Evolutionary conservation across 1,284 basidiomycete species (phyloP).

Genomic region (Cystobasidium pallidum): DNA sequence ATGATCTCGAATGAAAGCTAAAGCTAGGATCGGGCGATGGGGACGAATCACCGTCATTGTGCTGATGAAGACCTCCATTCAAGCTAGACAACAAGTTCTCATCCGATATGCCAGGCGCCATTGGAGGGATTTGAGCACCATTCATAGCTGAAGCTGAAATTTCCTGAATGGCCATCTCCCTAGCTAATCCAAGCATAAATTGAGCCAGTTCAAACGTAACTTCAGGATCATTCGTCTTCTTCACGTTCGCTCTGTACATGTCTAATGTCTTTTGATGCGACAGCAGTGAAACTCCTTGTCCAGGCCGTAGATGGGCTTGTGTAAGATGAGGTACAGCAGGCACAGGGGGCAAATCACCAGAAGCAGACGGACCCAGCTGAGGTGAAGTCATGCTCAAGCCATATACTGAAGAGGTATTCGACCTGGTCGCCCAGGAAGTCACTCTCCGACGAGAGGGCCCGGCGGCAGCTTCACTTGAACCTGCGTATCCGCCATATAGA

Average conservation of each 20-base stretch:
- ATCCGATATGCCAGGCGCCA: slow-evolving; percentile 14
- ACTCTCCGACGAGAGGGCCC: slow-evolving; percentile 23
- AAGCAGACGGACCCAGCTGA: neutral
- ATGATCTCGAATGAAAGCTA: slow-evolving; percentile 40
- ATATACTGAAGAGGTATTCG: slow-evolving; percentile 35
- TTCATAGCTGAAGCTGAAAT: neutral
- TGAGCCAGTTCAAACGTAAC: slow-evolving; percentile 97
- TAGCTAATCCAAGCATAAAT: slow-evolving; percentile 89
- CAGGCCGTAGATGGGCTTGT: slow-evolving; percentile 91
- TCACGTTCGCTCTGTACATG: slow-evolving; percentile 94
- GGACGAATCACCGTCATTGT: slow-evolving; percentile 56
- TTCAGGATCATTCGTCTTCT: slow-evolving; percentile 97
- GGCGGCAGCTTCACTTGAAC: slow-evolving; percentile 12
- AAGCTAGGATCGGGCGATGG: slow-evolving; percentile 67
- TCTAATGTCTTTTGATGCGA: slow-evolving; percentile 94
- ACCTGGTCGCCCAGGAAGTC: slow-evolving; percentile 25
- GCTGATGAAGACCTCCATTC: neutral
- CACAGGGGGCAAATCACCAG: slow-evolving; percentile 7
- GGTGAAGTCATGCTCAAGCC: slow-evolving; percentile 32
- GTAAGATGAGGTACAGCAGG: slow-evolving; percentile 65
- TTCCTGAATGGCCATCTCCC: slow-evolving; percentile 48
- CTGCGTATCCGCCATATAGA: neutral
- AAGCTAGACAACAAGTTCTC: slow-evolving; percentile 31
- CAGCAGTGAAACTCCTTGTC: slow-evolving; percentile 86
- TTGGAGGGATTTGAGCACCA: neutral